Percentiles rank a stretch among this genome's conserved stretches.
These are phyloP conservation scores for Aspergillus phoenicis DNA, from an alignment of 2,329 filamentous ascomycete species.

Conservation along the genomic window DNA sequence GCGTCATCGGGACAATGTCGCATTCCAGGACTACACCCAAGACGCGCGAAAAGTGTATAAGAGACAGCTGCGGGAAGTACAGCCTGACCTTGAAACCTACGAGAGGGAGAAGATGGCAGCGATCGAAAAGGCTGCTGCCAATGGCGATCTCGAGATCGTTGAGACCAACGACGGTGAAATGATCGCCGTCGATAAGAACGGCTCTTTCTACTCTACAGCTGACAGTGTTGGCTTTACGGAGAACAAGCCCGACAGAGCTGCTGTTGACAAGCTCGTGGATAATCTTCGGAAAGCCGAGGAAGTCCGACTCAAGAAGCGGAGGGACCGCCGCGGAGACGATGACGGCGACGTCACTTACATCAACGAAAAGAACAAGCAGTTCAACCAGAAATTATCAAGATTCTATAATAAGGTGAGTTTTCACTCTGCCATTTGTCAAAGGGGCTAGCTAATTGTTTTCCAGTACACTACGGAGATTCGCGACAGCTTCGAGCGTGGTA, in stretches of 20 bases:
- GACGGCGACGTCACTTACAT: slow-evolving; percentile 96
- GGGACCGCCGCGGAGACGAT: slow-evolving; percentile 78
- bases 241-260: slow-evolving; percentile 83
- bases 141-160: slow-evolving; percentile 85
- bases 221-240: slow-evolving; percentile 79
- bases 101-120: slow-evolving; percentile 82
- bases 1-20: slow-evolving; percentile 77
- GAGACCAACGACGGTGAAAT: slow-evolving; percentile 95
- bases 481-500: slow-evolving; percentile 96
- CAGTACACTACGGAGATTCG: slow-evolving; percentile 92
- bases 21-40: slow-evolving; percentile 84
- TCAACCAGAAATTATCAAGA: slow-evolving; percentile 92
- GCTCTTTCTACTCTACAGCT: slow-evolving; percentile 85
- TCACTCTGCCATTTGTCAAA: neutral
- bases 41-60: slow-evolving; percentile 94
- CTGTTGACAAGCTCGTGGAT: slow-evolving; percentile 81
- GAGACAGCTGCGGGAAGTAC: slow-evolving; percentile 77
- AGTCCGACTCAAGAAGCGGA: slow-evolving; percentile 79
- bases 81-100: slow-evolving; percentile 80
- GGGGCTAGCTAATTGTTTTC: slow-evolving; percentile 22
- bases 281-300: slow-evolving; percentile 90
- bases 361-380: slow-evolving; percentile 99
- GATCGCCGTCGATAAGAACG: slow-evolving; percentile 88
- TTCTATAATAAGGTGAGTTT: slow-evolving; percentile 85
- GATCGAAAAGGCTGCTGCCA: slow-evolving; percentile 80